Percentiles rank a stretch among this genome's conserved stretches.
These are phyloP conservation scores for Arxiozyma bovina DNA, from an alignment of 1,139 yeast species.

Conservation along the genomic window DNA sequence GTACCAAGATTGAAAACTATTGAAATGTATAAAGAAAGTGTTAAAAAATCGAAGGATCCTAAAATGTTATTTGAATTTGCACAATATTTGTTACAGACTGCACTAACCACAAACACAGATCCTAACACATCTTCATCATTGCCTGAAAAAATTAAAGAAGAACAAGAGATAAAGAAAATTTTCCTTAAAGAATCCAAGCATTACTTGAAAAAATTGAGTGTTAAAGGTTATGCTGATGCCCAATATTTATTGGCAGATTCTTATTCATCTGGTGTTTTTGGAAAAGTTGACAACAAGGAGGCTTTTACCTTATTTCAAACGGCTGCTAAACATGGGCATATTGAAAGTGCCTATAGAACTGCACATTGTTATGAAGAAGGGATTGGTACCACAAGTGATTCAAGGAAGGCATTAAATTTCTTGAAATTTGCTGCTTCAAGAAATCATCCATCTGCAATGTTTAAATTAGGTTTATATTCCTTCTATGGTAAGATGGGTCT, in stretches of 20 bases:
- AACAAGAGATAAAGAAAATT: slow-evolving; percentile 32
- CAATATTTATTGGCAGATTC: slow-evolving; percentile 88
- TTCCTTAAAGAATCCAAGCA: slow-evolving; percentile 68
- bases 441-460: slow-evolving; percentile 94
- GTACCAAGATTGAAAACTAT: slow-evolving; percentile 79
- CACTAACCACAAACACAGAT: slow-evolving; percentile 43
- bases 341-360: slow-evolving; percentile 85
- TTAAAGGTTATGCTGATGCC: slow-evolving; percentile 79
- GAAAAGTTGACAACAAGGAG: slow-evolving; percentile 70
- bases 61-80: slow-evolving; percentile 82
- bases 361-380: slow-evolving; percentile 92
- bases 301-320: slow-evolving; percentile 70
- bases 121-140: not conserved
- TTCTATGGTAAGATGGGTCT: slow-evolving; percentile 82
- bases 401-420: slow-evolving; percentile 77
- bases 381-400: slow-evolving; percentile 82
- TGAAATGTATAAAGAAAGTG: slow-evolving; percentile 79
- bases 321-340: slow-evolving; percentile 90
- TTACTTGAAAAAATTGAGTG: slow-evolving; percentile 64
- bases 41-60: slow-evolving; percentile 79
- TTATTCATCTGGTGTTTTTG: slow-evolving; percentile 76
- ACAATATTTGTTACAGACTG: slow-evolving; percentile 82
- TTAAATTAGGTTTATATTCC: slow-evolving; percentile 78
- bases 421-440: slow-evolving; percentile 81
- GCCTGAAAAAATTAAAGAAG: slow-evolving; percentile 9